Base-by-base conservation (phyloP, 116 monocot species). In the Iris pallida region DNA sequence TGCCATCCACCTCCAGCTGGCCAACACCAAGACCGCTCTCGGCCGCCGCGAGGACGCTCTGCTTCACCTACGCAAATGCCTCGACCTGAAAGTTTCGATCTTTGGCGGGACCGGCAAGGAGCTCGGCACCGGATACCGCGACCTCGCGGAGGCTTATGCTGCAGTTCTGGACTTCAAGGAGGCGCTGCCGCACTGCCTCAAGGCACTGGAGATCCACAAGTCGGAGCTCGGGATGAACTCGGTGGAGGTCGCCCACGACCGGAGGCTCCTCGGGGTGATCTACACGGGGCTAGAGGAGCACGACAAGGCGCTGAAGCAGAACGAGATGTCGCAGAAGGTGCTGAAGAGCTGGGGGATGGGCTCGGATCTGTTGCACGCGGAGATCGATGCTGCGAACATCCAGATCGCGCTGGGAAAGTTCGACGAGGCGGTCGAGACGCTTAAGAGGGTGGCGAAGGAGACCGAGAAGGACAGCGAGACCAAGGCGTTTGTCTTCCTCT, bases 381-480 rank as follows among this genome's bases (percentile, higher is more conserved):
- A 98, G 72, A 87, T 98, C 45, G 97, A 98, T 68, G 93, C 93
- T 0, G 90, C 93, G 10, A 98, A 93, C 62, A 90, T 98, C 55
- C 86, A 92, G 61, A 97, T 92, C 62, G 92, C 92, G n/a, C 59
- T 92, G 78, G 97, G 92, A 6, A 92, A 90, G 72, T 87, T 77
- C 47, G 92, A 92, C 6, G 97, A 90, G 55, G 92, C 97, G 4
- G 47, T 92, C 6, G 73, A 73, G 41, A 81, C 85, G 18, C 79
- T 97, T 11, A 90, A 73, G 47, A 63, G 63, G 3, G 87, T 85
- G 5, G 77, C 80, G 62, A 46, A 90, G 30, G 79, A 85, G 61
- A 83, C 87, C 0, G 90, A 81, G 1, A 66, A 79, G 15, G 83
- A 87, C 7, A 75, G 83, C 42, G 81, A 87, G 66, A 80, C 80